A percentile compares a stretch with the other conserved stretches of the same genome.
Conservation (phyloP, 306 rosid genomes). For the Fragaria vesca region DNA sequence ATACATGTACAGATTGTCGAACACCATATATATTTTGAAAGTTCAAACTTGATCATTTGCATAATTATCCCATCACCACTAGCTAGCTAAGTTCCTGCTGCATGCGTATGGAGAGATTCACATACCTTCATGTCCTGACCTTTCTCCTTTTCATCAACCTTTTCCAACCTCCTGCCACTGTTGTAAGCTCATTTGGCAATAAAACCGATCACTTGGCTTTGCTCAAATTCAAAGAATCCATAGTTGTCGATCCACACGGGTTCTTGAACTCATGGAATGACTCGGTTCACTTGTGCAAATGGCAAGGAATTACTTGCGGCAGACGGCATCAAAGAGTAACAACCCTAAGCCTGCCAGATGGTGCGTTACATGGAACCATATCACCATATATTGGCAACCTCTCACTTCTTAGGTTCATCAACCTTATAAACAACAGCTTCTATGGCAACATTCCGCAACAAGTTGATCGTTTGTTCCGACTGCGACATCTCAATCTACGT, state of each 20-base stretch:
- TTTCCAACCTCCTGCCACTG: neutral
- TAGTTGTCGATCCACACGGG: neutral
- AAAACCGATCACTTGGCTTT: slow-evolving; percentile 24
- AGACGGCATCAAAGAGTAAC: neutral
- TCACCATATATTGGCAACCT: slow-evolving; percentile 29
- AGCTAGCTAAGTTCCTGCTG: neutral
- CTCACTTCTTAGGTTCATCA: neutral
- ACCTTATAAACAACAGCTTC: neutral
- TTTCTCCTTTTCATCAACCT: neutral
- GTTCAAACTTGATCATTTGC: no score
- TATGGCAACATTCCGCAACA: neutral
- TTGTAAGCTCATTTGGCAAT: slow-evolving; percentile 2
- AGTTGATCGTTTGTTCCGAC: neutral
- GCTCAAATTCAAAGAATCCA: neutral
- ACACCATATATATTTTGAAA: no score
- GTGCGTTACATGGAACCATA: slow-evolving; percentile 24
- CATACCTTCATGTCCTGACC: neutral
- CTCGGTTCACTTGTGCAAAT: slow-evolving; percentile 14
- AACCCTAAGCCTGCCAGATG: slow-evolving; percentile 8
- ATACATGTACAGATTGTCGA: no score
- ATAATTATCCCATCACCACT: no score
- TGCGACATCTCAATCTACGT: neutral
- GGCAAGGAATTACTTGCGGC: neutral
- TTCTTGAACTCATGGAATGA: slow-evolving; percentile 35
- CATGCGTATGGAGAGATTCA: neutral